Conservation (phyloP, 148 eudicot genomes). For the Vaccinium macrocarpon region DNA sequence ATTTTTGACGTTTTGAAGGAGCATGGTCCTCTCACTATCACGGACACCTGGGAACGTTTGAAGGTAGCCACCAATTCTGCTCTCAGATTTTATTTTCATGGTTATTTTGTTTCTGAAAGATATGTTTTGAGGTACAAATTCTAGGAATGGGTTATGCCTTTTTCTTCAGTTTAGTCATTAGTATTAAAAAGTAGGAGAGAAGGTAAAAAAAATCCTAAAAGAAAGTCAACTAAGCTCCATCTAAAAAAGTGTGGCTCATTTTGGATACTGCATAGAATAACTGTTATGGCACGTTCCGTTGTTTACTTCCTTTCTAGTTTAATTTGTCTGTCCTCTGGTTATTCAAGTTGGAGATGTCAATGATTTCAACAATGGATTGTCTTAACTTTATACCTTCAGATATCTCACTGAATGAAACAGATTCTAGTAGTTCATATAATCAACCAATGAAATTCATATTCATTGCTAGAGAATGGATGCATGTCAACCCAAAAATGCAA, state of each 20-base stretch:
- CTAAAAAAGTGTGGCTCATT: background rate
- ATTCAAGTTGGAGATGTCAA: background rate
- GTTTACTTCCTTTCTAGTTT: background rate
- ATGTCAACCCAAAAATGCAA: background rate
- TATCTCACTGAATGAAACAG: background rate
- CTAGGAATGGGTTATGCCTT: background rate
- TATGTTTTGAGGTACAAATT: background rate
- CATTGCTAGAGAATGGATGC: background rate
- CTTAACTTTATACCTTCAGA: background rate
- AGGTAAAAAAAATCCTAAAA: background rate
- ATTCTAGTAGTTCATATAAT: background rate
- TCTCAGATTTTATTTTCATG: background rate
- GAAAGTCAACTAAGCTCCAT: background rate
- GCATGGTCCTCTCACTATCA: constrained; percentile 83
- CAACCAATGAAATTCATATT: too few species aligned
- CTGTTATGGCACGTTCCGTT: background rate
- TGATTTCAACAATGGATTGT: background rate
- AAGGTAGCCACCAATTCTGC: constrained; percentile 44
- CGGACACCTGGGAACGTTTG: constrained; percentile 77
- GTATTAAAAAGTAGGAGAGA: background rate
- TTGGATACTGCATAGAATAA: background rate
- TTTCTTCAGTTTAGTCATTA: background rate
- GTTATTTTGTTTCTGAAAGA: background rate
- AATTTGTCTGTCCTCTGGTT: background rate
- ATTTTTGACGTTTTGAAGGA: constrained; percentile 80